Percentiles rank a stretch among this genome's conserved stretches.
These are phyloP conservation scores for Potentilla sterilis DNA, from an alignment of 306 rosid genomes.

Conservation along the genomic window DNA sequence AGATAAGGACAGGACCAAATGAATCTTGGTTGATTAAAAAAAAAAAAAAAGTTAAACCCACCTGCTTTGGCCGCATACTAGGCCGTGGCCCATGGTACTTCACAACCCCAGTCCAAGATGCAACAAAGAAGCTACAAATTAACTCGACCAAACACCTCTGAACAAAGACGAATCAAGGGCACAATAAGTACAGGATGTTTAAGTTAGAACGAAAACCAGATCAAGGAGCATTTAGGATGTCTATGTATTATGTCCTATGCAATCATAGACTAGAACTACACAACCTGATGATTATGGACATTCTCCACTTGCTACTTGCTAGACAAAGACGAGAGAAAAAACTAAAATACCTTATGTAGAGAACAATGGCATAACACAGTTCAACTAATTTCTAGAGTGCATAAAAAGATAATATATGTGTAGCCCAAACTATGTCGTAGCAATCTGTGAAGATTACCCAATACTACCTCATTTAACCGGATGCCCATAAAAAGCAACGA, in stretches of 20 bases:
- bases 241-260: not conserved
- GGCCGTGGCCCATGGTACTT: conserved; percentile 98
- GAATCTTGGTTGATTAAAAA: conserved; percentile 7
- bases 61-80: conserved; percentile 89
- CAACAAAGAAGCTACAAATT: conserved; percentile 95
- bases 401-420: not conserved
- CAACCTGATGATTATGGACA: not conserved
- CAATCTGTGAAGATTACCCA: not conserved
- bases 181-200: not conserved
- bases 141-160: conserved; percentile 93
- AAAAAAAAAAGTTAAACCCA: conserved; percentile 19
- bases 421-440: not conserved
- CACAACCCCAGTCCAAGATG: conserved; percentile 99
- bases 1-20: conserved; percentile 19
- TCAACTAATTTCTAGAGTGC: not conserved
- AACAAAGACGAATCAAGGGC: conserved; percentile 22
- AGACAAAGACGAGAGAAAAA: not conserved
- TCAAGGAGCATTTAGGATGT: not conserved
- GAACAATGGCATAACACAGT: not conserved
- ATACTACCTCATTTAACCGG: not conserved
- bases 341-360: not conserved
- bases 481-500: not conserved
- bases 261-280: not conserved
- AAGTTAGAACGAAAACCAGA: not conserved
- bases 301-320: not conserved